These are phyloP conservation scores for Mallotus repandus DNA, from an alignment of 441 rosid species.

Conservation along the genomic window DNA sequence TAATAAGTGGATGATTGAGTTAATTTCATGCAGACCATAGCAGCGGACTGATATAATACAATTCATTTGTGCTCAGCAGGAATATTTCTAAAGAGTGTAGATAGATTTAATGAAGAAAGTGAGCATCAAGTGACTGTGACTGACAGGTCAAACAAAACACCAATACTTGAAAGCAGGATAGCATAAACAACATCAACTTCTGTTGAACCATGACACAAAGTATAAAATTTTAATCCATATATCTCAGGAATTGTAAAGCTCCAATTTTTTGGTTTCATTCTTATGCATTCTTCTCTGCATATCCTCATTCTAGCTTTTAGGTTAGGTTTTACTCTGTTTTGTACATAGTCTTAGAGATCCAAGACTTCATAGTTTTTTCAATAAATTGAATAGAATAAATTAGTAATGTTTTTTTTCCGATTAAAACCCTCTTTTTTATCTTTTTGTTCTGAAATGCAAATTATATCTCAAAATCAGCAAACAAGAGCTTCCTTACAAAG, in stretches of 20 bases:
- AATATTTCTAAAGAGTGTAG: constrained; percentile 63
- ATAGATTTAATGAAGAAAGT: constrained; percentile 63
- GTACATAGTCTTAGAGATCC: no score
- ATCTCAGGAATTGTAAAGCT: neutral
- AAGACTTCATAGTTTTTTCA: neutral
- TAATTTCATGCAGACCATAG: no score
- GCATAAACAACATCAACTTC: constrained; percentile 23
- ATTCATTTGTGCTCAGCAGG: constrained; percentile 40
- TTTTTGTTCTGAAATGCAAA: neutral
- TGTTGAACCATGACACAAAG: constrained; percentile 27
- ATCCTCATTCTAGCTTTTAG: neutral
- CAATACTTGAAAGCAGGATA: constrained; percentile 51
- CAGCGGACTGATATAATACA: neutral
- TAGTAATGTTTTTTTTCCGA: neutral
- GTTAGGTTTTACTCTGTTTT: neutral
- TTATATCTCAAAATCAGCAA: neutral
- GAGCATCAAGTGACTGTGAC: constrained; percentile 35
- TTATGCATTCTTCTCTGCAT: neutral
- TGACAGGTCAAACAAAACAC: constrained; percentile 47
- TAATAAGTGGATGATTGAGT: neutral
- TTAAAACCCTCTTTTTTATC: no score
- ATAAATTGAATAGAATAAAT: neutral
- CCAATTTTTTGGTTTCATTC: neutral
- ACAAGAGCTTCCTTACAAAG: no score
- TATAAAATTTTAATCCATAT: no score